Evolutionary conservation across 192 early-diverging fungal species (phyloP), one percentile per base, ranked within the genome.

Genomic region (Paraglomus occultum): DNA sequence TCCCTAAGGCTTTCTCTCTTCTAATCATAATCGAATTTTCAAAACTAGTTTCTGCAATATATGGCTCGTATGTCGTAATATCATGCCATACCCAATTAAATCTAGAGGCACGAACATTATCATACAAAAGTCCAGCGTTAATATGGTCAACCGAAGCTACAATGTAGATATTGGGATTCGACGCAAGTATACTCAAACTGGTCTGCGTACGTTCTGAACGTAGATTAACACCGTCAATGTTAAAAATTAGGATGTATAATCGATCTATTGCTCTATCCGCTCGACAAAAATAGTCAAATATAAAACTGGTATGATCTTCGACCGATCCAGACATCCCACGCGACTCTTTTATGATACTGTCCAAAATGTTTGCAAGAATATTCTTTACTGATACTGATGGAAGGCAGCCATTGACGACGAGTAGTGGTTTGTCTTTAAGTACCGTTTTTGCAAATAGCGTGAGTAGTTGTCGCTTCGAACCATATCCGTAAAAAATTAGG

Each of bases 71-170:
- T 14, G 95, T 97, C 0, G 97, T 93, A 47, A 87, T 76, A 67
- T 99, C 94, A 75, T 96, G 94, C 92, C 94, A 96, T 1, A 89
- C 74, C 90, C 91, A 97, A 73, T 87, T 88, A 74, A 91, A 95
- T 10, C 84, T 79, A 6, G 84, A 74, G 3, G 83, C 55, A 22
- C 82, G 82, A 49, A 84, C 84, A 45, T 88, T 79, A 75, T 99
- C 95, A 94, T 93, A 97, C 18, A 97, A 79, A 22, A 97, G 72
- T 5, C 90, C 87, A 15, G 94, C 87, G 67, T 96, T 90, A 65
- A 97, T 93, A 67, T 99, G 91, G 76, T 99, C 97, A 20, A 95
- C 80, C 0, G 91, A 92, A 0, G 92, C 94, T 43, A 97, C 68
- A 15, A 99, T 48, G 50, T 89, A 88, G 17, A 99, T 84, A 43